These are phyloP conservation scores for Brassica juncea DNA, from an alignment of 345 rosid species.

Conservation along the genomic window DNA sequence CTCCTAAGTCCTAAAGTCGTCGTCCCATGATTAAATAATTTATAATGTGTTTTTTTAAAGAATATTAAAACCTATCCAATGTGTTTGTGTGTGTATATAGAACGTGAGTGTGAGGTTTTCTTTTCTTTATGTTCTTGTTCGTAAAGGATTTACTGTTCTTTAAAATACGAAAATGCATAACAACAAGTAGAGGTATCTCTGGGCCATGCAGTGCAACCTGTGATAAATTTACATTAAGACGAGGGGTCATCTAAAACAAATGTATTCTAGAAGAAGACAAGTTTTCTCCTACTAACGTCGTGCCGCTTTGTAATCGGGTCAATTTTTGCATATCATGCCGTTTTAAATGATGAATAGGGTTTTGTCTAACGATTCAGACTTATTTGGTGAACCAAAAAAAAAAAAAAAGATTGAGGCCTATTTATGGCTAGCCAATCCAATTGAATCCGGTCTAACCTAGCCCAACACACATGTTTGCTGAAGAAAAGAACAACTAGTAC, in stretches of 20 bases:
- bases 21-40: not conserved
- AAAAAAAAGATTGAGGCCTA: no score
- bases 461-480: no score
- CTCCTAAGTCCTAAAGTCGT: slow-evolving; percentile 14
- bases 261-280: no score
- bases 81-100: slow-evolving; percentile 19
- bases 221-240: not conserved
- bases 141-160: not conserved
- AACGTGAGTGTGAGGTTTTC: not conserved
- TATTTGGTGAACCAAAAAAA: no score
- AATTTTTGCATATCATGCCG: no score
- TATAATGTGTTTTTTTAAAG: not conserved
- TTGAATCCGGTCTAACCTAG: no score
- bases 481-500: no score
- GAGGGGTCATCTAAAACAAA: not conserved
- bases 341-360: no score
- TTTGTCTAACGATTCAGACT: no score
- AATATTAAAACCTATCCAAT: not conserved
- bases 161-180: slow-evolving; percentile 7
- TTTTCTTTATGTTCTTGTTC: not conserved
- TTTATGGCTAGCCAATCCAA: no score
- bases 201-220: not conserved
- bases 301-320: no score
- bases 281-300: no score
- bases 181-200: slow-evolving; percentile 8